Conservation (phyloP, 2,329 filamentous ascomycete species). For the Stylonectria norvegica region DNA sequence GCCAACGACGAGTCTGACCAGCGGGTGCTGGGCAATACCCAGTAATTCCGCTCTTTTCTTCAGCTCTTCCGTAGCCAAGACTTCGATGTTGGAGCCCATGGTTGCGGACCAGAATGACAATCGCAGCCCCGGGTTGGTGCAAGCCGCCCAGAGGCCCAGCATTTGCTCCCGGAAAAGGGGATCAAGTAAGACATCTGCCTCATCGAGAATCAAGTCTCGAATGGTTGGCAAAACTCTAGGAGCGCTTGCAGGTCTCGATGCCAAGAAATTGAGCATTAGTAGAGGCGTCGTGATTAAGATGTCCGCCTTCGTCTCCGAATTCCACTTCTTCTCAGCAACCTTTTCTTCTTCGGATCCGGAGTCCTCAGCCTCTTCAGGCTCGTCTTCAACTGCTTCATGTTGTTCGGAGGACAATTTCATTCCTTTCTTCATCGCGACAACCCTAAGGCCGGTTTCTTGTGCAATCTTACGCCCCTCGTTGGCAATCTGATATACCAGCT, state of each 20-base stretch:
- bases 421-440: slow-evolving; percentile 80
- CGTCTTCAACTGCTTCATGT: slow-evolving; percentile 36
- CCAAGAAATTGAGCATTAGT: slow-evolving; percentile 70
- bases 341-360: slow-evolving; percentile 35
- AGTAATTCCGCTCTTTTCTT: slow-evolving; percentile 47
- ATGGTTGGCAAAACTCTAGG: slow-evolving; percentile 61
- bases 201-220: slow-evolving; percentile 76
- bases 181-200: slow-evolving; percentile 92
- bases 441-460: slow-evolving; percentile 70
- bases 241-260: slow-evolving; percentile 40
- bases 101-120: slow-evolving; percentile 93
- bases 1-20: slow-evolving; percentile 88
- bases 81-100: slow-evolving; percentile 90
- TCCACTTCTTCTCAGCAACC: slow-evolving; percentile 21
- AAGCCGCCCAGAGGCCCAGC: slow-evolving; percentile 76
- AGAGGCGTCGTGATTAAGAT: slow-evolving; percentile 47
- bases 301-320: slow-evolving; percentile 34
- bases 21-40: slow-evolving; percentile 40
- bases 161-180: slow-evolving; percentile 88
- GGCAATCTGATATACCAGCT: slow-evolving; percentile 74
- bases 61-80: slow-evolving; percentile 68
- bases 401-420: slow-evolving; percentile 62
- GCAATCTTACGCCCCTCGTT: slow-evolving; percentile 83
- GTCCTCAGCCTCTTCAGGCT: slow-evolving; percentile 39
- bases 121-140: slow-evolving; percentile 65